Conservation (phyloP, 2,329 filamentous ascomycete species). For the Penicillium sp. region DNA sequence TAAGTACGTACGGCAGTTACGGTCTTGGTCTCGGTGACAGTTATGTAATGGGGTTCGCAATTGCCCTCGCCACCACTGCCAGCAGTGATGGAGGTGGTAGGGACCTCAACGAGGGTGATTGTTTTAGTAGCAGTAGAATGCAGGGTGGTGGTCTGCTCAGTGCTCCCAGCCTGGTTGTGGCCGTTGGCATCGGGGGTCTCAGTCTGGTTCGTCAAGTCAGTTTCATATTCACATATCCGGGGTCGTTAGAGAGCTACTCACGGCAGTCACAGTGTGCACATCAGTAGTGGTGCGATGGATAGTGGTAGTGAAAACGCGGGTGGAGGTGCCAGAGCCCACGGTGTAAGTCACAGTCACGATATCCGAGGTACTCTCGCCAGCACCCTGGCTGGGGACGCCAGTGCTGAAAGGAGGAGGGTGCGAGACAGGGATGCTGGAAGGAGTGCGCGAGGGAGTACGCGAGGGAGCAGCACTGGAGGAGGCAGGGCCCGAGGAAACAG, state of each 20-base stretch:
- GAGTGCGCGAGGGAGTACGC: neutral
- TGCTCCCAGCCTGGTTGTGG: slow-evolving; percentile 17
- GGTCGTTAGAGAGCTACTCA: slow-evolving; percentile 17
- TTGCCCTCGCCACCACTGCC: slow-evolving; percentile 6
- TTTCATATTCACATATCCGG: neutral
- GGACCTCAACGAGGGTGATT: slow-evolving; percentile 27
- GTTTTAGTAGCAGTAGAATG: slow-evolving; percentile 35
- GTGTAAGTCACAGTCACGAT: slow-evolving; percentile 45
- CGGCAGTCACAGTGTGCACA: slow-evolving; percentile 30
- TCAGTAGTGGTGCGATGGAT: slow-evolving; percentile 38
- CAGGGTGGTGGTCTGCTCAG: slow-evolving; percentile 31
- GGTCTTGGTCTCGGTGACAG: slow-evolving; percentile 38
- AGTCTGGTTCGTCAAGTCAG: neutral
- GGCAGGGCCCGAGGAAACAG: slow-evolving; percentile 12
- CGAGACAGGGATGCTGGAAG: slow-evolving; percentile 7
- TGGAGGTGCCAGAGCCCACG: slow-evolving; percentile 38
- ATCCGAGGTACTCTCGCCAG: slow-evolving; percentile 17
- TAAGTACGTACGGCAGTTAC: slow-evolving; percentile 38
- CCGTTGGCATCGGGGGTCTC: slow-evolving; percentile 11
- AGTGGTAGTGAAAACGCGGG: slow-evolving; percentile 42
- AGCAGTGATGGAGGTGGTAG: slow-evolving; percentile 18
- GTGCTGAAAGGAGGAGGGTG: slow-evolving; percentile 26
- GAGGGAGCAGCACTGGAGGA: slow-evolving; percentile 8
- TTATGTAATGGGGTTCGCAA: slow-evolving; percentile 29
- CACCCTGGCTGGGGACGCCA: slow-evolving; percentile 18